phyloP scores from a whole-genome alignment of 2,329 filamentous ascomycete genomes.

The Phaeosphaeria sp. region DNA sequence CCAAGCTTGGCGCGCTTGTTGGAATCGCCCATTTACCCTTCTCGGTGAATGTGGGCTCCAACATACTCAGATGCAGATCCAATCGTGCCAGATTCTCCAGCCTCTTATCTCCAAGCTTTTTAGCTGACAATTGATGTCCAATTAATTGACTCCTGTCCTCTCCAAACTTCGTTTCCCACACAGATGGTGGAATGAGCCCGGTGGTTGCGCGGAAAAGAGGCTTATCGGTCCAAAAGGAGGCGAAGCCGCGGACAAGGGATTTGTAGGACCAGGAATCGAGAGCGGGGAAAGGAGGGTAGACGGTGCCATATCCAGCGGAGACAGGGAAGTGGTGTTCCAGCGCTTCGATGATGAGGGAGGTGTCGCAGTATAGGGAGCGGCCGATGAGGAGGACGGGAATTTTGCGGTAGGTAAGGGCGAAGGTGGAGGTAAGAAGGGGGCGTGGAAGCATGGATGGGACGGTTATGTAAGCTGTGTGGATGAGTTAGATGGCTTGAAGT shows the following conservation, averaged over 20 bases:
- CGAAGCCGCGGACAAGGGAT: conserved; percentile 47
- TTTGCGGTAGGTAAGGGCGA: conserved; percentile 50
- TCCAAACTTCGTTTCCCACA: conserved; percentile 50
- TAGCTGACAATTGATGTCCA: conserved; percentile 46
- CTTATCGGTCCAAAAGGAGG: conserved; percentile 51
- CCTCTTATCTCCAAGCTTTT: conserved; percentile 49
- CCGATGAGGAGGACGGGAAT: conserved; percentile 43
- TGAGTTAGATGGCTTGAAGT: neutral
- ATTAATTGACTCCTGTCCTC: conserved; percentile 48
- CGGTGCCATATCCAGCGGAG: conserved; percentile 36
- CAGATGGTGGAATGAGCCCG: conserved; percentile 49
- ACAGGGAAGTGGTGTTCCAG: conserved; percentile 39
- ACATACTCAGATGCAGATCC: conserved; percentile 46
- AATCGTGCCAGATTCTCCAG: conserved; percentile 46
- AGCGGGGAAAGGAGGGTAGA: conserved; percentile 40
- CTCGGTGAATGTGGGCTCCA: conserved; percentile 44
- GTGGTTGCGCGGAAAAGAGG: conserved; percentile 50
- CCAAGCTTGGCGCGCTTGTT: conserved; percentile 42
- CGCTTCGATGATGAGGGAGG: conserved; percentile 42
- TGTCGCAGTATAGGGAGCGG: conserved; percentile 45
- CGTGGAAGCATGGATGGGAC: conserved; percentile 52
- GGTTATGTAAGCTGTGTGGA: conserved; percentile 40
- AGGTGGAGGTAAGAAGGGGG: conserved; percentile 42
- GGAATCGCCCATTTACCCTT: conserved; percentile 44
- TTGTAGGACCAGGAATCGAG: conserved; percentile 43